A percentile compares a stretch with the other conserved stretches of the same genome.
These are phyloP conservation scores for Phyllosticta ampelicida DNA, from an alignment of 2,329 filamentous ascomycete genomes.

Conservation along the genomic window DNA sequence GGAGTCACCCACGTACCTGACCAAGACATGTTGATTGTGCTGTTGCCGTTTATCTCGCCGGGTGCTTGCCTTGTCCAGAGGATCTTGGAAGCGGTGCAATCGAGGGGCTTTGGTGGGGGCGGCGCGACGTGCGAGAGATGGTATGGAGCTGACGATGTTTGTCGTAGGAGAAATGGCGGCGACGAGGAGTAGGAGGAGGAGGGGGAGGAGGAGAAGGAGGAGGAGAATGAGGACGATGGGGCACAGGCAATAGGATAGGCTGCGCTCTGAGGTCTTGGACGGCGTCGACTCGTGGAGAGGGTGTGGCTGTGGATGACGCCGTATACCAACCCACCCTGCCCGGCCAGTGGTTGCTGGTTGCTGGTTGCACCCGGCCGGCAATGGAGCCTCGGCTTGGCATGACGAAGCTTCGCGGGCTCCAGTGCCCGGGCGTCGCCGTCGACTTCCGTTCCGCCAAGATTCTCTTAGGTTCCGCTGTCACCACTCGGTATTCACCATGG, in stretches of 20 bases:
- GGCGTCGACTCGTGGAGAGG: not conserved
- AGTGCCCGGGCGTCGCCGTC: not conserved
- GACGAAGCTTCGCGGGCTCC: slow-evolving; percentile 1
- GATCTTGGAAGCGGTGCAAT: not conserved
- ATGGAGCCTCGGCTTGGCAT: slow-evolving; percentile 6
- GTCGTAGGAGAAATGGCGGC: not conserved
- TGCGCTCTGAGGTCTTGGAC: not conserved
- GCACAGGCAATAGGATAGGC: not conserved
- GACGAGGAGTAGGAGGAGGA: not conserved
- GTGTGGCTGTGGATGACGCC: slow-evolving; percentile 6
- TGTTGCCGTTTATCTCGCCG: not conserved
- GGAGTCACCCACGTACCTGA: slow-evolving; percentile 42
- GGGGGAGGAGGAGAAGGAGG: not conserved
- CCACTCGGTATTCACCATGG: no score
- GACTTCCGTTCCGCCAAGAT: not conserved
- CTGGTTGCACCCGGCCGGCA: not conserved
- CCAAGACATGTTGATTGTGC: slow-evolving; percentile 33
- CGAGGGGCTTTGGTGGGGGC: slow-evolving; percentile 6
- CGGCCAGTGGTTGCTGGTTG: not conserved
- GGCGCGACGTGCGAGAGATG: not conserved
- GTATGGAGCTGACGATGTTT: not conserved
- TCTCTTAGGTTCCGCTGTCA: not conserved
- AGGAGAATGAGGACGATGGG: not conserved
- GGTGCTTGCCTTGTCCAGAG: not conserved
- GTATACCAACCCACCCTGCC: not conserved